Percentiles rank a stretch among this genome's conserved stretches.
phyloP scores from a whole-genome alignment of 257 asterid species.

The Galeopsis tetrahit region DNA sequence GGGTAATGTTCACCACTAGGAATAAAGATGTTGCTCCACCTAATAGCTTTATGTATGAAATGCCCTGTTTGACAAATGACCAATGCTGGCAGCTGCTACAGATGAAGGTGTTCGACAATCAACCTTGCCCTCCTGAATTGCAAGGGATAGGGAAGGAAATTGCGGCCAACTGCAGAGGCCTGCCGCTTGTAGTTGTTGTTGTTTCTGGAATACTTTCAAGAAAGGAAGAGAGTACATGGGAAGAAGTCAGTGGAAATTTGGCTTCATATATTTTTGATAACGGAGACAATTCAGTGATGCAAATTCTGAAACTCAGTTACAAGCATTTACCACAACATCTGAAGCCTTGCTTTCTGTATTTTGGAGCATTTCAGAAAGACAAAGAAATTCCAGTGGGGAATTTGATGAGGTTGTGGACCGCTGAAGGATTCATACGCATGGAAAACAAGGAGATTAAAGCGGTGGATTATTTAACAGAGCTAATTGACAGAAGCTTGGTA shows the following conservation, averaged over 20 bases:
- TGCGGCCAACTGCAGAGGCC: conserved; percentile 35
- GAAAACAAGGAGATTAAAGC: neutral
- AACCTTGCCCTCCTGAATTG: conserved; percentile 37
- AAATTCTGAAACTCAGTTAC: neutral
- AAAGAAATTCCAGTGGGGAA: neutral
- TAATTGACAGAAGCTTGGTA: conserved; percentile 11
- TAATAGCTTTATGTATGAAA: neutral
- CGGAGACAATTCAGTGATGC: conserved; percentile 12
- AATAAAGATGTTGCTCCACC: neutral
- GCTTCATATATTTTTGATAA: neutral
- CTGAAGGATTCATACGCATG: neutral
- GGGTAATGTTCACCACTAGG: conserved; percentile 11
- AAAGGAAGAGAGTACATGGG: conserved; percentile 31
- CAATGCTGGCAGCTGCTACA: conserved; percentile 19
- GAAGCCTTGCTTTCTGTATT: conserved; percentile 3
- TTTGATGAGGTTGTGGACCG: neutral
- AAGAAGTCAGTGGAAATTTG: conserved; percentile 29
- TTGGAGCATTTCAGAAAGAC: neutral
- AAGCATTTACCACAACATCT: neutral
- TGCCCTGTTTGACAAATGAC: conserved; percentile 2
- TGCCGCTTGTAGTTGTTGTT: conserved; percentile 47
- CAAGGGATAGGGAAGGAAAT: conserved; percentile 28
- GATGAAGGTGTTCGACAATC: neutral
- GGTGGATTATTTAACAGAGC: neutral
- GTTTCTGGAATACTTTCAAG: conserved; percentile 42